A percentile compares a stretch with the other conserved stretches of the same genome.
Conservation (phyloP, 2,329 filamentous ascomycete genomes). For the Coniochaeta sp. region DNA sequence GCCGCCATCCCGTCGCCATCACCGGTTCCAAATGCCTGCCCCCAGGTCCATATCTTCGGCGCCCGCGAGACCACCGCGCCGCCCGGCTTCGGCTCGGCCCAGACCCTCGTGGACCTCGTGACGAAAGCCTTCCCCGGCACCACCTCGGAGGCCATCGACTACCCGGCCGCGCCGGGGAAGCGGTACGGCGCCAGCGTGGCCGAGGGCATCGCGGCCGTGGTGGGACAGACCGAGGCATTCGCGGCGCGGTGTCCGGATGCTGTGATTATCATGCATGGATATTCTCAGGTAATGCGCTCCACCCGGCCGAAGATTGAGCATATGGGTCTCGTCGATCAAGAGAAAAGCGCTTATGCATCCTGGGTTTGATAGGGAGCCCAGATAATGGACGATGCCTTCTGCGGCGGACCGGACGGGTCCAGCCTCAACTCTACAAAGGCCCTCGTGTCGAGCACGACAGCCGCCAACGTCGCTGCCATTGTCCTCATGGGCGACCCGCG, state of each 20-base stretch:
- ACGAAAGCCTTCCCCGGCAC: constrained; percentile 29
- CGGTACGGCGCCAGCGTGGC: constrained; percentile 44
- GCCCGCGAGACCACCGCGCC: constrained; percentile 41
- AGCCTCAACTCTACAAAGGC: constrained; percentile 37
- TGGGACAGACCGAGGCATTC: constrained; percentile 36
- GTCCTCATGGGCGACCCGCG: constrained; percentile 56
- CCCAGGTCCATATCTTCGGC: constrained; percentile 38
- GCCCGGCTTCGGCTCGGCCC: constrained; percentile 34
- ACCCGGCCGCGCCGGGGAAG: constrained; percentile 39
- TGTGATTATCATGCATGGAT: constrained; percentile 51
- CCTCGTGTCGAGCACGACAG: constrained; percentile 34
- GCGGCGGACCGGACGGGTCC: constrained; percentile 46
- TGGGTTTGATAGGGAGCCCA: constrained; percentile 41
- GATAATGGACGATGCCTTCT: constrained; percentile 52
- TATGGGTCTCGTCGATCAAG: background rate
- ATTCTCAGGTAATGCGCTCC: constrained; percentile 43
- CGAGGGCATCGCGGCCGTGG: constrained; percentile 45
- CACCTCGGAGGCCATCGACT: constrained; percentile 38
- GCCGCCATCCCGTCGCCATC: background rate
- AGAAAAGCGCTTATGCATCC: background rate
- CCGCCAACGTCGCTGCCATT: constrained; percentile 45
- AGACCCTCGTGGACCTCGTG: constrained; percentile 36
- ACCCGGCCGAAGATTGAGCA: background rate
- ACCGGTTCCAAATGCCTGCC: constrained; percentile 22
- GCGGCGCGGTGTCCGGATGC: constrained; percentile 44